Percentiles rank a stretch among this genome's conserved stretches.
These are phyloP conservation scores for Neopestalotiopsis sp. DNA, from an alignment of 2,329 filamentous ascomycete genomes.

Conservation along the genomic window DNA sequence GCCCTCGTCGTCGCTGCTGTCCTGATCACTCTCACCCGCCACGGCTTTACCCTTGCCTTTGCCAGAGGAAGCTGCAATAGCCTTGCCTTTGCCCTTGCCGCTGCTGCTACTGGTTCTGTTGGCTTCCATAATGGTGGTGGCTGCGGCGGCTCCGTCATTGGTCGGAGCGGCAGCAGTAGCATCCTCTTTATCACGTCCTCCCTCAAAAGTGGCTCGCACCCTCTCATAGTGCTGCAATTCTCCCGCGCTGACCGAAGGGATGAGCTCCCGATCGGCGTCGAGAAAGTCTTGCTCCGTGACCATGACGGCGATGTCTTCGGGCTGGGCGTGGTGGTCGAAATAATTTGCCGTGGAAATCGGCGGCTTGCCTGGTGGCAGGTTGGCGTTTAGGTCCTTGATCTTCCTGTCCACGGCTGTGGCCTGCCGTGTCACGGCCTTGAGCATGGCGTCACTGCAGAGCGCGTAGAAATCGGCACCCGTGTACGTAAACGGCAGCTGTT, in stretches of 20 bases:
- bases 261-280: slow-evolving; percentile 79
- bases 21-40: slow-evolving; percentile 29
- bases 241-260: slow-evolving; percentile 92
- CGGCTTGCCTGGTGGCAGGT: slow-evolving; percentile 19
- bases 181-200: slow-evolving; percentile 52
- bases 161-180: slow-evolving; percentile 14
- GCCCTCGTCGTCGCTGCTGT: slow-evolving; percentile 37
- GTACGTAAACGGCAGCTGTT: slow-evolving; percentile 88
- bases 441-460: slow-evolving; percentile 96
- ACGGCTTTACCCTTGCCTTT: slow-evolving; percentile 44
- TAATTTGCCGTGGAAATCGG: slow-evolving; percentile 63
- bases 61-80: slow-evolving; percentile 21
- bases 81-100: slow-evolving; percentile 36
- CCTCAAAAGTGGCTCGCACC: slow-evolving; percentile 84
- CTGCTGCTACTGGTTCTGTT: slow-evolving; percentile 39
- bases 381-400: slow-evolving; percentile 71
- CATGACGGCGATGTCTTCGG: slow-evolving; percentile 83
- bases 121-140: slow-evolving; percentile 11
- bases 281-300: slow-evolving; percentile 90
- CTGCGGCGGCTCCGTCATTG: not conserved
- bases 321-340: slow-evolving; percentile 88
- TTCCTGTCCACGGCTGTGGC: slow-evolving; percentile 84
- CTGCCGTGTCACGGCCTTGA: slow-evolving; percentile 95
- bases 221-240: slow-evolving; percentile 90
- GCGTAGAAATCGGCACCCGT: slow-evolving; percentile 98